Conservation (phyloP, 331 rosid species). For the Rhamnella rubrinervis region DNA sequence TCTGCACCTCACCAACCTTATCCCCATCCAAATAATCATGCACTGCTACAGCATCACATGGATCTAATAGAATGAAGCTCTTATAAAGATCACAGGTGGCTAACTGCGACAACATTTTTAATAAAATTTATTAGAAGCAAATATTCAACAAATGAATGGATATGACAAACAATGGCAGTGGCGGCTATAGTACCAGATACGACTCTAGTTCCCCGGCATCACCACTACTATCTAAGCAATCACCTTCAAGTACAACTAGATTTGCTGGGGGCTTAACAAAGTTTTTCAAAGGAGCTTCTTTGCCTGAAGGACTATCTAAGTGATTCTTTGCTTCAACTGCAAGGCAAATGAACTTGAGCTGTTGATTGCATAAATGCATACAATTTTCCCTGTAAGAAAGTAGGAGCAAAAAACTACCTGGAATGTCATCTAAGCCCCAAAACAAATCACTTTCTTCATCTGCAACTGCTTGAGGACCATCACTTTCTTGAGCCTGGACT, state of each 20-base stretch:
- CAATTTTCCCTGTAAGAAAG: background rate
- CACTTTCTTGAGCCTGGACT: conserved; percentile 45
- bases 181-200: conserved; percentile 63
- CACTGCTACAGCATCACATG: conserved; percentile 65
- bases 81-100: conserved; percentile 70
- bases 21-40: conserved; percentile 54
- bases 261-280: conserved; percentile 88
- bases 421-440: conserved; percentile 78
- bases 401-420: conserved; percentile 51
- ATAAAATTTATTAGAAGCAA: conserved; percentile 16
- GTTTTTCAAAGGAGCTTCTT: conserved; percentile 50
- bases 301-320: conserved; percentile 49
- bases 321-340: conserved; percentile 78
- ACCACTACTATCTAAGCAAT: conserved; percentile 78
- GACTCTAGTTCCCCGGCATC: conserved; percentile 90
- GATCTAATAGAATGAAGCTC: conserved; percentile 84
- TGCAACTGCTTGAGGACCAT: conserved; percentile 36
- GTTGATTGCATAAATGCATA: conserved; percentile 8
- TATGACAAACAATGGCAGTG: conserved; percentile 31
- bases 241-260: conserved; percentile 93
- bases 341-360: conserved; percentile 20
- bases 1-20: conserved; percentile 41
- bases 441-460: conserved; percentile 69
- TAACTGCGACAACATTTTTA: conserved; percentile 53
- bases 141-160: background rate